Evolutionary conservation across 2,329 filamentous ascomycete species (phyloP).

Genomic region (Penicillium brevicompactum): DNA sequence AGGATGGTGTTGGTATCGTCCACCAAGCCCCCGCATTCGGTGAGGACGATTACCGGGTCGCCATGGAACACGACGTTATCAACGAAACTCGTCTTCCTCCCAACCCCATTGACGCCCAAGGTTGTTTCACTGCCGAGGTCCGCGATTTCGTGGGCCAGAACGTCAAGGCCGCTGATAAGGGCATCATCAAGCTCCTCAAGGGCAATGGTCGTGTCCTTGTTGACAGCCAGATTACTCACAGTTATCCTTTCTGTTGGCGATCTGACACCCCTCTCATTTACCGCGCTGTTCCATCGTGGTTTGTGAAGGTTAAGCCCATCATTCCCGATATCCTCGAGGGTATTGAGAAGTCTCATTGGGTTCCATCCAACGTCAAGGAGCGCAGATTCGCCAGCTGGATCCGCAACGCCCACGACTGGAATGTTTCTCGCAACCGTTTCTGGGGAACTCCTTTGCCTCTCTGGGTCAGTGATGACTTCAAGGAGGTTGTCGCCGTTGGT

Average conservation of each 20-base stretch:
- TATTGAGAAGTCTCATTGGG: conserved; percentile 88
- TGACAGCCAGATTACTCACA: conserved; percentile 86
- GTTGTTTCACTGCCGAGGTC: conserved; percentile 75
- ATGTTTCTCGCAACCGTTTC: conserved; percentile 89
- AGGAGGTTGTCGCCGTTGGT: conserved; percentile 83
- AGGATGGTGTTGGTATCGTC: conserved; percentile 90
- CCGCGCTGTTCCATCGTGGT: conserved; percentile 90
- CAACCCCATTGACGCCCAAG: conserved; percentile 84
- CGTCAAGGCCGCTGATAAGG: conserved; percentile 90
- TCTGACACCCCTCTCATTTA: conserved; percentile 96
- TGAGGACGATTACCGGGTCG: conserved; percentile 92
- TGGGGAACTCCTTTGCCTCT: conserved; percentile 93
- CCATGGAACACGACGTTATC: conserved; percentile 74
- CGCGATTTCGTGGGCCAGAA: conserved; percentile 82
- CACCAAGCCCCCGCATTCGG: conserved; percentile 93
- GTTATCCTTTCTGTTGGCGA: conserved; percentile 89
- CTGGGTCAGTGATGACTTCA: conserved; percentile 87
- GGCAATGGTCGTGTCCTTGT: conserved; percentile 74
- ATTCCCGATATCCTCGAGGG: conserved; percentile 88
- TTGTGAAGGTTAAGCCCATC: conserved; percentile 81
- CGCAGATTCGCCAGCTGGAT: conserved; percentile 92
- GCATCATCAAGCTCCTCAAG: conserved; percentile 88
- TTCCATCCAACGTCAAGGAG: conserved; percentile 87
- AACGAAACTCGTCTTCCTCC: conserved; percentile 76
- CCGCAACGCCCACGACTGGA: conserved; percentile 88